These are phyloP conservation scores for Aphanomyces invadans DNA, from an alignment of 352 stramenopile species.

Conservation along the genomic window DNA sequence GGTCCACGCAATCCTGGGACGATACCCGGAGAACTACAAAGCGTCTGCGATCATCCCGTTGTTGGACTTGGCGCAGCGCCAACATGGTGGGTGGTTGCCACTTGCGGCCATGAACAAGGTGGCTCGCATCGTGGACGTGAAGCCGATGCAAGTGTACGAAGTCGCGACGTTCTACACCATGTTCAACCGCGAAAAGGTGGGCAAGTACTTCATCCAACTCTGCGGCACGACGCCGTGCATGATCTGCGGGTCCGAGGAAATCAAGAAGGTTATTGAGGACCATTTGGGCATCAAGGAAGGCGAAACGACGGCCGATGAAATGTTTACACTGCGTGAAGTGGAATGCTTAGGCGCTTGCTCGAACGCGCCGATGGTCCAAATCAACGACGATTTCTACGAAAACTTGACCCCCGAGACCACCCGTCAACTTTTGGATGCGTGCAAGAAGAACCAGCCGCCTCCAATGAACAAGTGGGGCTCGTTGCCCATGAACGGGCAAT, in stretches of 20 bases:
- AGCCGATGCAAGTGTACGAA: conserved; percentile 97
- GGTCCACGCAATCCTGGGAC: conserved; percentile 91
- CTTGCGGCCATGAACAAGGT: conserved; percentile 99
- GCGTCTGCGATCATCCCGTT: conserved; percentile 97
- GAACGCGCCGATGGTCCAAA: conserved; percentile 99
- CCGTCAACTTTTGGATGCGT: conserved; percentile 94
- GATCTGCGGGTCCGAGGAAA: conserved; percentile 98
- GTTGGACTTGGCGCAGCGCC: conserved; percentile 93
- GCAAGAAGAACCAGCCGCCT: conserved; percentile 89
- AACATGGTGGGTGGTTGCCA: conserved; percentile 97
- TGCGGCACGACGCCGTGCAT: conserved; percentile 99
- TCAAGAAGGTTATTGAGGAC: conserved; percentile 97
- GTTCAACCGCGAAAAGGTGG: conserved; percentile 96
- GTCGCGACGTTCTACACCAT: conserved; percentile 99
- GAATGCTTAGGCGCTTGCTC: conserved; percentile 98
- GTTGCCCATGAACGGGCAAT: conserved; percentile 99
- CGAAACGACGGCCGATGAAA: conserved; percentile 68
- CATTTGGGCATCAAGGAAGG: conserved; percentile 97
- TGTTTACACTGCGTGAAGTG: conserved; percentile 95
- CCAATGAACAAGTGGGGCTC: conserved; percentile 97
- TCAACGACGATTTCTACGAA: conserved; percentile 99
- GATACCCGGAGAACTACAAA: conserved; percentile 99
- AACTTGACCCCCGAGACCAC: conserved; percentile 98
- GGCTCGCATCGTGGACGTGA: conserved; percentile 94
- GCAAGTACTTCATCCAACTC: conserved; percentile 95